Evolutionary conservation across 2,329 filamentous ascomycete genomes (phyloP), one percentile per base, ranked within the genome.

Genomic region (Hansfordia pulvinata): DNA sequence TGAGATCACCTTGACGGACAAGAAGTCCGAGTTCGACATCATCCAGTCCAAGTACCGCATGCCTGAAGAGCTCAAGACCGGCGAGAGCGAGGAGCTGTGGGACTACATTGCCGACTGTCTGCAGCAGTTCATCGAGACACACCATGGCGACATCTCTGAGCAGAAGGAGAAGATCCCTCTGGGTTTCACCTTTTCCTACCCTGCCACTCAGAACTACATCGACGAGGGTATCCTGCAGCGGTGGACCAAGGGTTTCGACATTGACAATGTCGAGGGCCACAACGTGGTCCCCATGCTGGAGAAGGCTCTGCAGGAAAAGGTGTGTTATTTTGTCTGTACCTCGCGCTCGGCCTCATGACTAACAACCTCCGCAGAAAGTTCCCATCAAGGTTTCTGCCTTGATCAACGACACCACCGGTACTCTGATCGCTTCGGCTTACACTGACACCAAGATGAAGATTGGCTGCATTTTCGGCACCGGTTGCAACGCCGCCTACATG

Each of bases 401-500:
- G 51, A 90, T 96, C 58, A 98, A 98, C 52, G 90, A 98, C 52
- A 98, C 90, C 25, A 96, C 88, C 11, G 90, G 90, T 43, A 98
- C 90, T 17, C 63, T 98, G 44, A 93, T 98, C 45, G 90, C 90
- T 34, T 96, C 88, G 15, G 79, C 84, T 17, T 98, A 98, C 58
- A 96, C 88, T n/a, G 86, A 98, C 49, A 62, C 76, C 23, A 73
- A 76, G 40, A 92, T 94, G 71, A 85, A 76, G 58, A 90, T 96
- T 44, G 90, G 90, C 30, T 94, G 88, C 56, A 98, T 98, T 49
- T 98, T 98, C 45, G 90, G 90, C 42, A 98, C 90, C 9, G 90
- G 90, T 32, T 94, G 90, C 60, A 98, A 98, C 46, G 90, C 88
- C 20, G 90, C 90, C 20, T 98, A 98, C 61, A 93, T 98, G 80